Base-by-base conservation (phyloP, 306 rosid species). In the Pyrus bretschneideri region DNA sequence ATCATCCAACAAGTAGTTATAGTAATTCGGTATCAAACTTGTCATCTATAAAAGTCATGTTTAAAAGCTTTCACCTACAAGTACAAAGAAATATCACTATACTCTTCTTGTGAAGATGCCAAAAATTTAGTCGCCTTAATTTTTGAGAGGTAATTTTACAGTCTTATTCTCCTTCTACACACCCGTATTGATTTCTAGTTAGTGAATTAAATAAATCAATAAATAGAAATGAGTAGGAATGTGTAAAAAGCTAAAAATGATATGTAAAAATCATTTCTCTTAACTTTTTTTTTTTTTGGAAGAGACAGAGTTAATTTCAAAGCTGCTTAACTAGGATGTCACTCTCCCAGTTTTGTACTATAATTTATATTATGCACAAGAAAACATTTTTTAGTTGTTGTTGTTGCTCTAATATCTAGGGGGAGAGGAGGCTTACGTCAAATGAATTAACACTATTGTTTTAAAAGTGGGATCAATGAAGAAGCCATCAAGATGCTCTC, bases 281-380 rank as follows among this genome's bases (percentile, higher is more conserved):
- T 15, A 30, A 30, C 0, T 4, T 30, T 30, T 30, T 30, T 2
- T 30, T 30, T 30, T 30, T 77, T 73, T 6, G 40, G 30, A 65
- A 78, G 70, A 9, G 19, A 71, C 55, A 17, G 21, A 44, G 67
- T 72, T 76, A 72, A 74, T 69, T n/a, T 71, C 6, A 42, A 38
- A 64, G 78, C 38, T 55, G 31, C 51, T 78, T 78, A 14, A n/a
- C 31, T 33, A 70, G 33, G 57, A 23, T 70, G 63, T 87, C 85
- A 58, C 84, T 76, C 3, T 40, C 77, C 84, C 91, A 51, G 4
- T 38, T 38, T 35, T 38, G 54, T 42, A 27, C 44, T 44, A 29
- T 11, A 40, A 40, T 40, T 9, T 40, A 40, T 40, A 11, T 42
- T 69, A 13, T 68, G 67, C 67, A 67, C 31, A 67, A 52, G 60